Conservation (phyloP, 108 stramenopile species). For the Mediolabrus comicus region DNA sequence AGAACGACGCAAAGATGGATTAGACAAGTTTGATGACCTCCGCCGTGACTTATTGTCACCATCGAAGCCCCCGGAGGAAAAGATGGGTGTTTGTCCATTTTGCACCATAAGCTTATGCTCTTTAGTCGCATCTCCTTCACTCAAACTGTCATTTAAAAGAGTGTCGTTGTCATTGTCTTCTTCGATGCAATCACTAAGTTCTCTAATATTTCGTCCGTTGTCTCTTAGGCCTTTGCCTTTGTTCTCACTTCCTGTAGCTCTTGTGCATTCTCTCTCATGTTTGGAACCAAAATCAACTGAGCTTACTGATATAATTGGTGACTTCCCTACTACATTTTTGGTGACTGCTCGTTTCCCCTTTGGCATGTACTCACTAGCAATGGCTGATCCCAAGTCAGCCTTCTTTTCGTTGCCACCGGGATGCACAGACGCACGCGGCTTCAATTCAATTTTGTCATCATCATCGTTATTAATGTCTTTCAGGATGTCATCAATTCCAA, state of each 20-base stretch:
- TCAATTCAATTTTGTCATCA: slow-evolving; percentile 9
- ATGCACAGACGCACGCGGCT: background rate
- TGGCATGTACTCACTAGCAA: too few species aligned
- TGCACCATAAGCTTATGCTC: slow-evolving; percentile 10
- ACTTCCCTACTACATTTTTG: too few species aligned
- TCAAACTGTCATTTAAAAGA: background rate
- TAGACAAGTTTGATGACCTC: background rate
- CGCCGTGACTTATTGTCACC: background rate
- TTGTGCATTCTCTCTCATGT: too few species aligned
- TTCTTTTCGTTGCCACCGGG: background rate
- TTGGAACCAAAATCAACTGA: too few species aligned
- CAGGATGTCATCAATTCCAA: slow-evolving; percentile 9
- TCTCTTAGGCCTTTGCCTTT: too few species aligned
- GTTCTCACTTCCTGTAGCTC: too few species aligned
- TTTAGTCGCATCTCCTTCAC: slow-evolving; percentile 21
- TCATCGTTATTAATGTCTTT: slow-evolving; percentile 2
- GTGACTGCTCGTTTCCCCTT: too few species aligned
- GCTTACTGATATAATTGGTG: too few species aligned
- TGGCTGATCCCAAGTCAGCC: background rate
- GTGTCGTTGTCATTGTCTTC: slow-evolving; percentile 17
- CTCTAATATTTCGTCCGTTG: background rate
- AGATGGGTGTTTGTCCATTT: slow-evolving; percentile 1
- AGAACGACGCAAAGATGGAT: too few species aligned
- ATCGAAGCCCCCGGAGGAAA: slow-evolving; percentile 16
- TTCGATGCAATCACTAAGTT: background rate